Evolutionary conservation across 768 basidiomycete genomes (phyloP).

Genomic region (Pisolithus orientalis): DNA sequence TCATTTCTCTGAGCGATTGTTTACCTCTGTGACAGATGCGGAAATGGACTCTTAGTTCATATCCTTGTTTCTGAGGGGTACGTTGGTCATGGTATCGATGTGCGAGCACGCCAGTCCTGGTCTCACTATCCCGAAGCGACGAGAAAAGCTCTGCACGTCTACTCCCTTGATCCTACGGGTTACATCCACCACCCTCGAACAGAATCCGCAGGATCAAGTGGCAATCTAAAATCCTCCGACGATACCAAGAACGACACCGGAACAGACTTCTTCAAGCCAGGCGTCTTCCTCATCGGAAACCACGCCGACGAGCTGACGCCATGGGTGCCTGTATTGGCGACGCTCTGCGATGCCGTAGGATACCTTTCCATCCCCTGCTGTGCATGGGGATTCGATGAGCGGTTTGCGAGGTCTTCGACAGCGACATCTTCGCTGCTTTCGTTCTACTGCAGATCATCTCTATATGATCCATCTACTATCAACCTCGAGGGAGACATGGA

Average conservation of each 20-base stretch:
- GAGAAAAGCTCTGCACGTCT: conserved; percentile 53
- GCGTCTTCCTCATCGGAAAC: conserved; percentile 83
- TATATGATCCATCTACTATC: not conserved
- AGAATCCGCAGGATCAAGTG: not conserved
- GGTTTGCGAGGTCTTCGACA: conserved; percentile 48
- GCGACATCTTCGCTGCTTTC: conserved; percentile 13
- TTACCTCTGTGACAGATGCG: conserved; percentile 49
- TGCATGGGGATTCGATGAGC: conserved; percentile 70
- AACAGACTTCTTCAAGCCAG: conserved; percentile 28
- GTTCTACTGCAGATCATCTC: conserved; percentile 8
- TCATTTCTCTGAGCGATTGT: not conserved
- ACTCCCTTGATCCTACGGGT: conserved; percentile 61
- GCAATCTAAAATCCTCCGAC: not conserved
- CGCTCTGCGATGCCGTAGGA: conserved; percentile 51
- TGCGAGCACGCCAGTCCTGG: conserved; percentile 86
- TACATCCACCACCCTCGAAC: conserved; percentile 6
- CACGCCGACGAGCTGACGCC: conserved; percentile 97
- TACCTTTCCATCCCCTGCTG: conserved; percentile 90
- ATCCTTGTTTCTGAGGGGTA: conserved; percentile 85
- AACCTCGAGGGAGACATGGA: not conserved
- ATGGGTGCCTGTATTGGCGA: conserved; percentile 83
- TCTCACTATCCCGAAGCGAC: conserved; percentile 62
- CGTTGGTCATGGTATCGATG: conserved; percentile 74
- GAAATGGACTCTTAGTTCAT: conserved; percentile 89
- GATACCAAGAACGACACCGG: not conserved